A percentile compares a stretch with the other conserved stretches of the same genome.
These are phyloP conservation scores for Diplodia intermedia DNA, from an alignment of 2,329 filamentous ascomycete species.

Conservation along the genomic window DNA sequence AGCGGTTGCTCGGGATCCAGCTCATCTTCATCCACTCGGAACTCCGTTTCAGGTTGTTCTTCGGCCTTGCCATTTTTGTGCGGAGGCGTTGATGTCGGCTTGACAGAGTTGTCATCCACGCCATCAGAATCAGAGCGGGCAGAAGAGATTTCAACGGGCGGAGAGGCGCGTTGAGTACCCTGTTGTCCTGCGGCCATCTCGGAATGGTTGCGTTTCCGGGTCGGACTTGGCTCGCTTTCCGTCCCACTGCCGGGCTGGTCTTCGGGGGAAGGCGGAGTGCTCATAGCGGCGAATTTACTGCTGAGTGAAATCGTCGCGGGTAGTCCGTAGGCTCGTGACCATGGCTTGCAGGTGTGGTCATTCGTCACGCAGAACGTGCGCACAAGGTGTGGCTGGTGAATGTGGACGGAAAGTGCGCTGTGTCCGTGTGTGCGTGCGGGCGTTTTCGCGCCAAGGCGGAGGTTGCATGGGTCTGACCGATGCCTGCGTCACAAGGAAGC, in stretches of 20 bases:
- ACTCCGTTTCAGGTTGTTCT: slow-evolving; percentile 34
- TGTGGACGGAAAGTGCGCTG: slow-evolving; percentile 10
- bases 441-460: slow-evolving; percentile 17
- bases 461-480: slow-evolving; percentile 18
- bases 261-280: background rate
- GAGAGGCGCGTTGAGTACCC: slow-evolving; percentile 2
- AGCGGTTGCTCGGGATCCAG: slow-evolving; percentile 44
- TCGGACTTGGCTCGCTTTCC: background rate
- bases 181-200: slow-evolving; percentile 37
- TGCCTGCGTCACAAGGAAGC: slow-evolving; percentile 21
- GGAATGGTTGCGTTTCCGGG: slow-evolving; percentile 29
- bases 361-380: background rate
- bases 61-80: slow-evolving; percentile 10
- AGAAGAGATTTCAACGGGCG: background rate
- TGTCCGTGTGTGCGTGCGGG: background rate
- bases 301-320: background rate
- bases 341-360: background rate
- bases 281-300: background rate
- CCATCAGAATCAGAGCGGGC: background rate
- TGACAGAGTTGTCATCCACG: background rate
- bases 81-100: background rate
- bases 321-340: background rate
- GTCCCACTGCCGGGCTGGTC: background rate
- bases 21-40: slow-evolving; percentile 33
- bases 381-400: slow-evolving; percentile 28